Evolutionary conservation across 805 yeast species (phyloP).

Genomic region (Metschnikowia shivogae): DNA sequence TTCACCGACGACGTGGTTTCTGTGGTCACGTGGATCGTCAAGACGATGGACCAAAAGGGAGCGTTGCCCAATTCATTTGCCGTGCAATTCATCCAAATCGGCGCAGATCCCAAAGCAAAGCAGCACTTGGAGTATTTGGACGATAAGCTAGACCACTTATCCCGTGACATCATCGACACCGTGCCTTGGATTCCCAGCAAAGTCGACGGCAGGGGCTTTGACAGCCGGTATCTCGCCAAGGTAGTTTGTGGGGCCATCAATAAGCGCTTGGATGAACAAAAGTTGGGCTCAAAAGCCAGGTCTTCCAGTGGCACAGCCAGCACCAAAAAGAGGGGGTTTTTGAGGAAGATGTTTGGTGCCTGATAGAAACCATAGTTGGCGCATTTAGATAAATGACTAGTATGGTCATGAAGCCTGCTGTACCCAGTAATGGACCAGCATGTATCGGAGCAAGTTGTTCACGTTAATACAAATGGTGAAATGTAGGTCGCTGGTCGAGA

Average conservation of each 20-base stretch:
- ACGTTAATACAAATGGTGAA: no score
- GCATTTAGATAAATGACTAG: no score
- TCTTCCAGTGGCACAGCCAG: neutral
- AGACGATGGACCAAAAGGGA: conserved; percentile 9
- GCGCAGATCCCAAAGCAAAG: conserved; percentile 13
- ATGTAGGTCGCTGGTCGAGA: no score
- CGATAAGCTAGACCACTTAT: conserved; percentile 8
- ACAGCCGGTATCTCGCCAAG: conserved; percentile 14
- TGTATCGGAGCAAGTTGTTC: no score
- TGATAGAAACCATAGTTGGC: no score
- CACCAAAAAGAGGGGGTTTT: conserved; percentile 6
- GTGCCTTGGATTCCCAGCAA: conserved; percentile 13
- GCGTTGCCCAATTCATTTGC: conserved; percentile 15
- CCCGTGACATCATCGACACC: conserved; percentile 15
- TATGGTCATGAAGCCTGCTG: no score
- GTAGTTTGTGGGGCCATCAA: conserved; percentile 16
- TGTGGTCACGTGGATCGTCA: conserved; percentile 14
- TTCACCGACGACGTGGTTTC: conserved; percentile 15
- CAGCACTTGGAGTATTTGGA: conserved; percentile 11
- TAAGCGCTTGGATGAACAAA: conserved; percentile 11
- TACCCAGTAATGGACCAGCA: no score
- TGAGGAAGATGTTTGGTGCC: conserved; percentile 7
- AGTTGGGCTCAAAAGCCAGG: neutral
- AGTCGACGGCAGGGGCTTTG: conserved; percentile 12
- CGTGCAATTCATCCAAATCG: conserved; percentile 16